Conservation (phyloP, 495 filamentous ascomycete species). For the Aspergillus biplanus region DNA sequence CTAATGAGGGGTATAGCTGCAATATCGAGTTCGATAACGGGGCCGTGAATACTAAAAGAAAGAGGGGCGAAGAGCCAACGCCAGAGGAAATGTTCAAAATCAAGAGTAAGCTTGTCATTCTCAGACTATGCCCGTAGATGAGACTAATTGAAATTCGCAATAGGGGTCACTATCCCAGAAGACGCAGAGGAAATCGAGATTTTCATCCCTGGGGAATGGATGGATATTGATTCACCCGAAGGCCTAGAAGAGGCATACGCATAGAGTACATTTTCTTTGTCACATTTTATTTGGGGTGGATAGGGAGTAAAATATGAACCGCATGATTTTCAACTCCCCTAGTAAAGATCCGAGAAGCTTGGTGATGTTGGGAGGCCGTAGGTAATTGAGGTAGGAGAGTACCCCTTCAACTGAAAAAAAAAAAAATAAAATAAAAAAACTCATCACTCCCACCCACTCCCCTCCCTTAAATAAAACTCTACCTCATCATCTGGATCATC, state of each 20-base stretch:
- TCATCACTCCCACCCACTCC: conserved; percentile 22
- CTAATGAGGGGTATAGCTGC: neutral
- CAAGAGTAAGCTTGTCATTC: neutral
- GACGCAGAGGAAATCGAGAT: conserved; percentile 3
- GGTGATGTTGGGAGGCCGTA: neutral
- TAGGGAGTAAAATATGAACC: too few relatives aligned
- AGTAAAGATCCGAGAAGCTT: too few relatives aligned
- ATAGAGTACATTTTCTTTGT: too few relatives aligned
- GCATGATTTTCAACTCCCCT: too few relatives aligned
- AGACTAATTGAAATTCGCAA: neutral
- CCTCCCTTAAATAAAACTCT: conserved; percentile 18
- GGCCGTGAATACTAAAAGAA: neutral
- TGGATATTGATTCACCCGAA: neutral
- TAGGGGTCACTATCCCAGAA: neutral
- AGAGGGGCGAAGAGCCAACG: conserved; percentile 9
- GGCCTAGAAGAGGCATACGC: neutral
- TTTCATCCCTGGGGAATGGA: neutral
- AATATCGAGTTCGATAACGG: neutral
- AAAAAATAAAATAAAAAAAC: conserved; percentile 4
- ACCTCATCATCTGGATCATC: conserved; percentile 12
- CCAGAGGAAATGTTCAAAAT: conserved; percentile 7
- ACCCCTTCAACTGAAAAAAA: too few relatives aligned
- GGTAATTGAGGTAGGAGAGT: neutral
- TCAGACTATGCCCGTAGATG: neutral
- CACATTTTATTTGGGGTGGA: too few relatives aligned